A percentile compares a stretch with the other conserved stretches of the same genome.
These are phyloP conservation scores for Ceratocystis colombiana DNA, from an alignment of 2,329 filamentous ascomycete genomes.

Conservation along the genomic window DNA sequence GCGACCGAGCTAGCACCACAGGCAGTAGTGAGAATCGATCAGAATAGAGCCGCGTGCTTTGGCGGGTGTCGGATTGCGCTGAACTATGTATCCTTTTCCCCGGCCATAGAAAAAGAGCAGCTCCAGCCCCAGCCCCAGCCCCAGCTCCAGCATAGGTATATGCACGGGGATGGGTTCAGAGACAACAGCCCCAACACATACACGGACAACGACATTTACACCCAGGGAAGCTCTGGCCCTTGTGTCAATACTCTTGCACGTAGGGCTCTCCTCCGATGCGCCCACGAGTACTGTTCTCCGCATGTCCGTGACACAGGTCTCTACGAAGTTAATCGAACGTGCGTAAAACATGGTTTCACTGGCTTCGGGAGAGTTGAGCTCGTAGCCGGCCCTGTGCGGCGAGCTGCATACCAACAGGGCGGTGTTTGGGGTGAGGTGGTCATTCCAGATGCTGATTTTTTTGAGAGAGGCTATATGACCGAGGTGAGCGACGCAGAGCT, in stretches of 20 bases:
- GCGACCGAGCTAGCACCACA: background rate
- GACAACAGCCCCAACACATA: background rate
- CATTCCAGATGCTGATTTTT: slow-evolving; percentile 20
- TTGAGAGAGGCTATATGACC: slow-evolving; percentile 22
- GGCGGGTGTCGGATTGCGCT: slow-evolving; percentile 18
- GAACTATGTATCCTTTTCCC: slow-evolving; percentile 17
- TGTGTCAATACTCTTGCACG: slow-evolving; percentile 19
- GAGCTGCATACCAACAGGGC: slow-evolving; percentile 14
- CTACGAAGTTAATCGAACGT: slow-evolving; percentile 33
- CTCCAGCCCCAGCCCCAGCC: background rate
- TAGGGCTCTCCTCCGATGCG: slow-evolving; percentile 30
- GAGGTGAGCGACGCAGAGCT: slow-evolving; percentile 10
- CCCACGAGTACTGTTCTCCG: slow-evolving; percentile 33
- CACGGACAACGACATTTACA: background rate
- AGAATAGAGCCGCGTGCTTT: slow-evolving; percentile 11
- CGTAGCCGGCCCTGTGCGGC: slow-evolving; percentile 4
- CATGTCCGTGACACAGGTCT: slow-evolving; percentile 29
- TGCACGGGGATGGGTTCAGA: background rate
- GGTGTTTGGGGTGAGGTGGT: slow-evolving; percentile 18
- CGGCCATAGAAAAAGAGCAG: background rate
- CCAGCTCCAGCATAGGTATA: background rate
- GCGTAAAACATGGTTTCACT: slow-evolving; percentile 29
- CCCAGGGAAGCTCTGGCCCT: background rate
- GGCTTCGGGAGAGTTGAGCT: slow-evolving; percentile 2
- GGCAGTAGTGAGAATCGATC: background rate